A percentile compares a stretch with the other conserved stretches of the same genome.
Conservation (phyloP, 768 basidiomycete genomes). For the Leccinum variicolor region DNA sequence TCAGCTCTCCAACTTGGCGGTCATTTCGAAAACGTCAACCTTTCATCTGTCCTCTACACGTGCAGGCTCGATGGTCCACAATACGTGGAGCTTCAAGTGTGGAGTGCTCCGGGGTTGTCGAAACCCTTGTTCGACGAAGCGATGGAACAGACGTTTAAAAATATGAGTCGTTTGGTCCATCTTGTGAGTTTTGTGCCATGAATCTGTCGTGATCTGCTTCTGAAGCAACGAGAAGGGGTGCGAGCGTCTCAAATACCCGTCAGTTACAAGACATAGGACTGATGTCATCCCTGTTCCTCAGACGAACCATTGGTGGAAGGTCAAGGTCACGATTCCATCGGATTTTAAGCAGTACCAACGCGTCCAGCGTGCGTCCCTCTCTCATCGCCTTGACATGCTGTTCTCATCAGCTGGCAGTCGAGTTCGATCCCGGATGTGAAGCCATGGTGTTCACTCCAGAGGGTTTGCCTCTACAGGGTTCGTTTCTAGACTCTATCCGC, state of each 20-base stretch:
- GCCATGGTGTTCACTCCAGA: constrained; percentile 88
- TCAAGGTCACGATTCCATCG: too few species aligned
- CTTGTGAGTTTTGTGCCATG: constrained; percentile 57
- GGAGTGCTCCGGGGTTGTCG: constrained; percentile 83
- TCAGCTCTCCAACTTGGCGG: constrained; percentile 72
- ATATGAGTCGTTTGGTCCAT: constrained; percentile 89
- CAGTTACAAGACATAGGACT: neutral
- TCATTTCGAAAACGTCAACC: constrained; percentile 77
- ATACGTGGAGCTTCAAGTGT: constrained; percentile 78
- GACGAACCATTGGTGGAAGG: too few species aligned
- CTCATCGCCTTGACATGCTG: too few species aligned
- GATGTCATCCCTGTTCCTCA: too few species aligned
- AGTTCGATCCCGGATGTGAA: constrained; percentile 95
- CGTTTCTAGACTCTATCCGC: neutral
- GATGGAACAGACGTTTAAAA: constrained; percentile 83
- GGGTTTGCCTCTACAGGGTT: constrained; percentile 77
- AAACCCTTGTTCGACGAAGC: constrained; percentile 92
- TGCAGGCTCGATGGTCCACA: constrained; percentile 65
- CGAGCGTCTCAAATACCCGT: constrained; percentile 1
- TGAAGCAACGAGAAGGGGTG: constrained; percentile 43
- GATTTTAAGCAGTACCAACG: too few species aligned
- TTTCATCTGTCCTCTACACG: constrained; percentile 73
- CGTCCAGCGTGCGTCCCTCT: too few species aligned
- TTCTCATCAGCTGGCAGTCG: constrained; percentile 50
- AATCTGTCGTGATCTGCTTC: neutral